These are phyloP conservation scores for Cercospora zeae-maydis DNA, from an alignment of 2,329 filamentous ascomycete genomes.

Conservation along the genomic window DNA sequence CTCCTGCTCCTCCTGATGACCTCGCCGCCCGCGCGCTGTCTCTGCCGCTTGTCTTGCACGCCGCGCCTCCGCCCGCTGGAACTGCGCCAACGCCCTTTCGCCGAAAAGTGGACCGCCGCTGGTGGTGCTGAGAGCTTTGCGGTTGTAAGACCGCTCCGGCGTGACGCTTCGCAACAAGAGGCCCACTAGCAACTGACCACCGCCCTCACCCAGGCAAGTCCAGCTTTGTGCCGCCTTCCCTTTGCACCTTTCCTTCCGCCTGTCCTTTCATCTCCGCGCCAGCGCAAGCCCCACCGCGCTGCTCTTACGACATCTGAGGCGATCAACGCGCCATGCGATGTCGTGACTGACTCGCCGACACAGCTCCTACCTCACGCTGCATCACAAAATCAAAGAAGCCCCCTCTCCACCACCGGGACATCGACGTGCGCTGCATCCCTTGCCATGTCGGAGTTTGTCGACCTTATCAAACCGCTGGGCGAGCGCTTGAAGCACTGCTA, in stretches of 20 bases:
- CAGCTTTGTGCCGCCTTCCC: background rate
- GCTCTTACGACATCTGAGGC: slow-evolving; percentile 11
- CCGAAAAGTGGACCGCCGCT: background rate
- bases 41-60: background rate
- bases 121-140: background rate
- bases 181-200: background rate
- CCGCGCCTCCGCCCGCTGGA: background rate
- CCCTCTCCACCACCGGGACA: background rate
- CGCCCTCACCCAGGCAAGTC: background rate
- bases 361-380: background rate
- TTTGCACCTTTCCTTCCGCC: background rate
- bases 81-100: background rate
- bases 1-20: background rate
- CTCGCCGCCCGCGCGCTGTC: background rate
- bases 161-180: background rate
- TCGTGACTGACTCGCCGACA: slow-evolving; percentile 12
- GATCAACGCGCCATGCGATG: slow-evolving; percentile 5
- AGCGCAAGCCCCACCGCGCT: background rate
- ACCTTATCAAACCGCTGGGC: slow-evolving; percentile 31
- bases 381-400: background rate
- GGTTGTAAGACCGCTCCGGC: slow-evolving; percentile 1
- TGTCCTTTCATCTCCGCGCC: background rate
- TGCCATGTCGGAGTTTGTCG: slow-evolving; percentile 31
- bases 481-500: slow-evolving; percentile 33
- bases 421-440: background rate